Conservation (phyloP, 495 filamentous ascomycete genomes). For the Aspergillus panamensis region DNA sequence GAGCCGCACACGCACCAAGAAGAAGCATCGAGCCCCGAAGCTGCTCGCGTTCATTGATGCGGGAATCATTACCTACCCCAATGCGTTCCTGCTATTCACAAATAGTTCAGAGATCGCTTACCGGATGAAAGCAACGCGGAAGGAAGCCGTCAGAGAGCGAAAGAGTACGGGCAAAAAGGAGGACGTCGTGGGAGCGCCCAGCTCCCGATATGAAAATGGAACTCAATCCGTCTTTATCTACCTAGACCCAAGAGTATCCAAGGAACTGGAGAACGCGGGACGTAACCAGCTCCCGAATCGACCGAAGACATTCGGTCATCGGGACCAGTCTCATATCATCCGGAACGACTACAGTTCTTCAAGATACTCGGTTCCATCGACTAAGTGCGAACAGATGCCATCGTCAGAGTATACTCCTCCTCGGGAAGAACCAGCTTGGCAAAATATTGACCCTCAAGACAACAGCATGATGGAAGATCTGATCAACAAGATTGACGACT, state of each 20-base stretch:
- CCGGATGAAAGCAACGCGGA: slow-evolving; percentile 27
- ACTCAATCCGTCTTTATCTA: slow-evolving; percentile 5
- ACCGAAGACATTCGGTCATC: too few species aligned
- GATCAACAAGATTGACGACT: neutral
- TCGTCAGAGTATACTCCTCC: neutral
- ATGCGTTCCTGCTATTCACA: slow-evolving; percentile 11
- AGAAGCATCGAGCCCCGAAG: slow-evolving; percentile 20
- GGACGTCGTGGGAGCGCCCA: neutral
- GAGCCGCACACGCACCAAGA: slow-evolving; percentile 29
- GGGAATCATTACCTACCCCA: slow-evolving; percentile 18
- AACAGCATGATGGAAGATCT: neutral
- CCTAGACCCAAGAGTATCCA: neutral
- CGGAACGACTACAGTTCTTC: neutral
- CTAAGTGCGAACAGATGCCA: neutral
- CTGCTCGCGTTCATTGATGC: slow-evolving; percentile 30
- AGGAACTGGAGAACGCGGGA: neutral
- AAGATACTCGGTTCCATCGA: neutral
- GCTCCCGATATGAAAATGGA: neutral
- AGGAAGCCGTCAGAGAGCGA: slow-evolving; percentile 20
- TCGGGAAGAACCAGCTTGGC: neutral
- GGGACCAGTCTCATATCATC: neutral
- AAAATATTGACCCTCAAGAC: neutral
- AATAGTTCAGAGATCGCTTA: slow-evolving; percentile 18
- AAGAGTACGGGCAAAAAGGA: neutral
- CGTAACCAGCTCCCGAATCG: too few species aligned